Evolutionary conservation across 495 filamentous ascomycete species (phyloP).

Genomic region (Hypoxylon perforatum): DNA sequence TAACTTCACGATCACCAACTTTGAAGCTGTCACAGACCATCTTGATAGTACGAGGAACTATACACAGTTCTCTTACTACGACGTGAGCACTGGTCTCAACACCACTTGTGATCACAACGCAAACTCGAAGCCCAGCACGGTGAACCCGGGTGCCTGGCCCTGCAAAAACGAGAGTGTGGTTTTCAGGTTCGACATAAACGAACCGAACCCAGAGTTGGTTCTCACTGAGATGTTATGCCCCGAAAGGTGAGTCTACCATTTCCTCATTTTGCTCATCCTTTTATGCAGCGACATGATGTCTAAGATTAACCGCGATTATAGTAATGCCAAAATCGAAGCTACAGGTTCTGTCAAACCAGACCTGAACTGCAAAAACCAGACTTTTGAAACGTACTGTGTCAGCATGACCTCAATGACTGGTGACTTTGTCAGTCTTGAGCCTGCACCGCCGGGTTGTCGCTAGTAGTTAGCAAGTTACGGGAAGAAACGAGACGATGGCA

Average conservation of each 20-base stretch:
- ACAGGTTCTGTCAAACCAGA: conserved; percentile 26
- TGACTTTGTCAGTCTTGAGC: conserved; percentile 34
- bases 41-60: conserved; percentile 19
- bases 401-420: conserved; percentile 24
- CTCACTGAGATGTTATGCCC: conserved; percentile 40
- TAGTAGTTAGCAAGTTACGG: background rate
- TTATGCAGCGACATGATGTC: background rate
- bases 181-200: conserved; percentile 44
- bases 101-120: conserved; percentile 39
- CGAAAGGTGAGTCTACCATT: conserved; percentile 35
- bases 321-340: conserved; percentile 29
- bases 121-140: conserved; percentile 34
- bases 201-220: conserved; percentile 33
- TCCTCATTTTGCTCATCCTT: background rate
- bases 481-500: background rate
- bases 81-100: conserved; percentile 38
- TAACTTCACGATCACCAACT: conserved; percentile 38
- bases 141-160: conserved; percentile 29
- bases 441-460: conserved; percentile 12
- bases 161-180: conserved; percentile 35
- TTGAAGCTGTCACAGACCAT: conserved; percentile 34
- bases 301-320: conserved; percentile 17
- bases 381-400: conserved; percentile 29
- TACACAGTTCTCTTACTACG: conserved; percentile 36
- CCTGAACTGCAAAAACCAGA: conserved; percentile 35